phyloP scores from a whole-genome alignment of 352 stramenopile species.

The Phytopythium vexans region DNA sequence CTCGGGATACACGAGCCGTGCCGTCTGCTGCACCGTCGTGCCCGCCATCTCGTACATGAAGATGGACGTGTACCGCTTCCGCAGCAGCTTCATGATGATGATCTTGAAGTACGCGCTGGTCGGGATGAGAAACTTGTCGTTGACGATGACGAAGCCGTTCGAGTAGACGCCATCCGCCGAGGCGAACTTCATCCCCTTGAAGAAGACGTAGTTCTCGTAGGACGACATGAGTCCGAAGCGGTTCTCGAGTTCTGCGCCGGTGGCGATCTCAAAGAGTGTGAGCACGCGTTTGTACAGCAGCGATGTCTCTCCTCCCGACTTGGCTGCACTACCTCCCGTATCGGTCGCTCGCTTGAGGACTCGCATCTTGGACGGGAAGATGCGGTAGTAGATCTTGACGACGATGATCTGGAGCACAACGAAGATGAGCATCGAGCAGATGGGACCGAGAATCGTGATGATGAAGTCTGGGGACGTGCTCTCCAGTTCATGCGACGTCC shows the following conservation, averaged over 20 bases:
- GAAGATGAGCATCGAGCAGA: slow-evolving; percentile 21
- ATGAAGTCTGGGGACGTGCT: slow-evolving; percentile 10
- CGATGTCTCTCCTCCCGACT: neutral
- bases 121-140: slow-evolving; percentile 26
- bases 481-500: slow-evolving; percentile 19
- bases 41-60: slow-evolving; percentile 31
- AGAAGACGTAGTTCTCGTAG: slow-evolving; percentile 38
- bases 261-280: slow-evolving; percentile 28
- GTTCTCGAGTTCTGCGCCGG: slow-evolving; percentile 15
- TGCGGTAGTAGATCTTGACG: slow-evolving; percentile 21
- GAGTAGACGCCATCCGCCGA: slow-evolving; percentile 30
- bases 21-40: slow-evolving; percentile 27
- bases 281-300: slow-evolving; percentile 11
- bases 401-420: slow-evolving; percentile 19
- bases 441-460: slow-evolving; percentile 13
- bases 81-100: slow-evolving; percentile 19
- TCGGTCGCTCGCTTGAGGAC: slow-evolving; percentile 2
- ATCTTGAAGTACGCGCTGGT: slow-evolving; percentile 22
- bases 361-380: slow-evolving; percentile 11
- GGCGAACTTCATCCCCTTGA: slow-evolving; percentile 32
- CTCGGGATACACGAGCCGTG: slow-evolving; percentile 26
- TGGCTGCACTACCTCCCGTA: neutral
- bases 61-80: slow-evolving; percentile 13
- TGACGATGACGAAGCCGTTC: slow-evolving; percentile 33
- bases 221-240: slow-evolving; percentile 35